Evolutionary conservation across 2,329 filamentous ascomycete genomes (phyloP), one percentile per base, ranked within the genome.

Genomic region (Aspergillus niger): DNA sequence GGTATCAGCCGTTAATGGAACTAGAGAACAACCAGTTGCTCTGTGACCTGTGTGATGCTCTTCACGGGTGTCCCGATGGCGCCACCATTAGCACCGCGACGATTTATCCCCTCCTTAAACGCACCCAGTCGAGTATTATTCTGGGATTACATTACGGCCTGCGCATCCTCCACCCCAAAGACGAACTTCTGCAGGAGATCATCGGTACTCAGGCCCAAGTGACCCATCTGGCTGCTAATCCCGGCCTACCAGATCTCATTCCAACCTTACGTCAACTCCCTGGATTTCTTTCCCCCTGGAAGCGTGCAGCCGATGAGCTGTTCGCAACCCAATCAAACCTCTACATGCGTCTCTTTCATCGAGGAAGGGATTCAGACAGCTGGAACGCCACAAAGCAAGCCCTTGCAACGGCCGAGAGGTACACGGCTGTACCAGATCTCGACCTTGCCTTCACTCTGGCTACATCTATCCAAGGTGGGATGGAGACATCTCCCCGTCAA

Each of bases 131-230:
- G 0, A 82, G 80, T 62, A 76, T 84, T 32, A 82, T 84, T 3
- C 81, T 84, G 61, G 81, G 78, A 4, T 77, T 84, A 8, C 77
- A 82, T 13, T 85, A 84, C 66, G 82, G 82, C 0, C 77, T 82
- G 58, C 80, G 82, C 8, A 82, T 84, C 51, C 55, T 67, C 3
- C 61, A 56, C 36, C 65, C 63, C 63, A 80, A 84, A 59, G 80
- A 80, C 1, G 65, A 80, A 20, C 74, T 81, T 22, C 75, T 82
- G 5, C 70, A 78, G 56, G 79, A 83, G 24, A 80, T 84, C 43
- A 75, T 75, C 32, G 75, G 81, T 43, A 73, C 80, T 7, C 79
- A 83, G 65, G 71, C 76, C 32, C 79, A 81, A 66, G 81, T 84
- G 75, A 80, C 82, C 10, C 80, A 80, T 61, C 58, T 69, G 11